These are phyloP conservation scores for Euphorbia celastroides DNA, from an alignment of 441 rosid genomes.

Conservation along the genomic window DNA sequence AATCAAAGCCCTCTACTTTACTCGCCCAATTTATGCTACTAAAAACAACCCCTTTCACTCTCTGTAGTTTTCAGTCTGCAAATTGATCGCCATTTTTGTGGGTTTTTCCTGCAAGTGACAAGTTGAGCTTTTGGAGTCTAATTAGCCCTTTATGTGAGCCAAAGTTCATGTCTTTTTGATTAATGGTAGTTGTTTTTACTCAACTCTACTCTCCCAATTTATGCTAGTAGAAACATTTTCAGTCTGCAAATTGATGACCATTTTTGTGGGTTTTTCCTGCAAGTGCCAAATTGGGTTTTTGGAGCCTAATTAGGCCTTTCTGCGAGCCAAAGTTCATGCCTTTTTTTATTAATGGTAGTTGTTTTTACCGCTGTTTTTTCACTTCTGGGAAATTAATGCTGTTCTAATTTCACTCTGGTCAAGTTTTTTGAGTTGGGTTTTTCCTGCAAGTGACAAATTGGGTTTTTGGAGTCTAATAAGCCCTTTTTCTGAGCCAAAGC, in stretches of 20 bases:
- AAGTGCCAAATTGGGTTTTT: slow-evolving; percentile 39
- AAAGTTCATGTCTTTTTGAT: slow-evolving; percentile 19
- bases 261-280: slow-evolving; percentile 22
- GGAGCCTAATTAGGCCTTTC: slow-evolving; percentile 31
- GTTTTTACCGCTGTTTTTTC: slow-evolving; percentile 18
- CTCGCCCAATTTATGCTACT: slow-evolving; percentile 17
- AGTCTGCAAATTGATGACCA: slow-evolving; percentile 22
- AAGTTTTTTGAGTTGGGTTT: slow-evolving; percentile 18
- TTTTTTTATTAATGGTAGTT: slow-evolving; percentile 20
- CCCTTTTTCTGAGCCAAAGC: slow-evolving; percentile 24
- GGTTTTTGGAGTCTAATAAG: slow-evolving; percentile 33
- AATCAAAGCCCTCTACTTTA: slow-evolving; percentile 29
- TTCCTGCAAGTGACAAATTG: slow-evolving; percentile 38
- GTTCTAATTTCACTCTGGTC: slow-evolving; percentile 20
- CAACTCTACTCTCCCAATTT: no score
- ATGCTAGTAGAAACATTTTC: slow-evolving; percentile 3
- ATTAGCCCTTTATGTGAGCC: slow-evolving; percentile 26
- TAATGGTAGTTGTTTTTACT: no score
- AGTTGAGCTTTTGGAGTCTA: slow-evolving; percentile 36
- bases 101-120: slow-evolving; percentile 34
- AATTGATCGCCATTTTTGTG: slow-evolving; percentile 26
- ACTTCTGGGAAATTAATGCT: slow-evolving; percentile 9
- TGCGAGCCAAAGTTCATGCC: slow-evolving; percentile 24
- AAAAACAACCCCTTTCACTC: slow-evolving; percentile 14
- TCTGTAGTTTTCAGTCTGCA: slow-evolving; percentile 26